Evolutionary conservation across 2,329 filamentous ascomycete genomes (phyloP).

Genomic region (Botrytis tulipae): DNA sequence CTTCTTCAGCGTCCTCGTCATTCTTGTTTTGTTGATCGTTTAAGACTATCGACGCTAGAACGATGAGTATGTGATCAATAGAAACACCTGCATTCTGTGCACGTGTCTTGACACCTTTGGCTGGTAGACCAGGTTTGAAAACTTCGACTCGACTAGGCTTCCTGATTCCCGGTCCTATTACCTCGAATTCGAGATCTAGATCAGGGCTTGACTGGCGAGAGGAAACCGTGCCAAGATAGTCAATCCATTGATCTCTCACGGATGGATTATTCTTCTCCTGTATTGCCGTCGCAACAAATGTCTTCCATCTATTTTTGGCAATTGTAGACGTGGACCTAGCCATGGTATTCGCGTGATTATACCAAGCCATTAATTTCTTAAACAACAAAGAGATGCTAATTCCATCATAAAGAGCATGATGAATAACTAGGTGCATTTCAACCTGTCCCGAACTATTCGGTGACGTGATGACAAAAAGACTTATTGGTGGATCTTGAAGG

Average conservation of each 20-base stretch:
- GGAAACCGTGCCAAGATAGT: neutral
- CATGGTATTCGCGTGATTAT: conserved; percentile 37
- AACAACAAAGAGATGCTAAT: conserved; percentile 70
- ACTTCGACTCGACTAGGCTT: conserved; percentile 34
- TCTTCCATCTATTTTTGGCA: conserved; percentile 44
- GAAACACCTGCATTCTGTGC: conserved; percentile 57
- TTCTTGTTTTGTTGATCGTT: conserved; percentile 40
- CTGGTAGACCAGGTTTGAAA: conserved; percentile 51
- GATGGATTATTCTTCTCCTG: neutral
- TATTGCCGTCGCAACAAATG: neutral
- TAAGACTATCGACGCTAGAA: conserved; percentile 42
- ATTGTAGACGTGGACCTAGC: conserved; percentile 39
- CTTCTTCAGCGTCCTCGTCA: conserved; percentile 27
- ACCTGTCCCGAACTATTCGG: neutral
- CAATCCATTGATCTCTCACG: conserved; percentile 18
- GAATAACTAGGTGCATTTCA: conserved; percentile 57
- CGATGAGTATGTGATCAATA: conserved; percentile 73
- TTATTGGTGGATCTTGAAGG: conserved; percentile 31
- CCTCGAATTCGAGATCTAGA: neutral
- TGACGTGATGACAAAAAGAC: conserved; percentile 26
- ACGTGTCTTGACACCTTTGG: conserved; percentile 42
- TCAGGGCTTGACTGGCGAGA: neutral
- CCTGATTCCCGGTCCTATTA: neutral
- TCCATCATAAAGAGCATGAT: conserved; percentile 87
- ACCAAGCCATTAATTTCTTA: conserved; percentile 49